These are phyloP conservation scores for Rhodotorula sp. DNA, from an alignment of 1,284 basidiomycete species.

Conservation along the genomic window DNA sequence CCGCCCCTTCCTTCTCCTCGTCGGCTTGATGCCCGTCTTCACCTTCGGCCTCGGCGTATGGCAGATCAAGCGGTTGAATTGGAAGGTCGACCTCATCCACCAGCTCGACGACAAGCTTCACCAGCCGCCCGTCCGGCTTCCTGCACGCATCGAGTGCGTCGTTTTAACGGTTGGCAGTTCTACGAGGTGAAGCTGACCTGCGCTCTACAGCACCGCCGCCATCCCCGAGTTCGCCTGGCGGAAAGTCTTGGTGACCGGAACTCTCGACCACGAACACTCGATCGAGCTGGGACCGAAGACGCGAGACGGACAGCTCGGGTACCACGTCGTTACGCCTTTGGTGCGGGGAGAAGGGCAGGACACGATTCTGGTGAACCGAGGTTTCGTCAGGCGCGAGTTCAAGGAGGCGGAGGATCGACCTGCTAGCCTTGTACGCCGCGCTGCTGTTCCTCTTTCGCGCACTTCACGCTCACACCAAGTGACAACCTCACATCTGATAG, in stretches of 20 bases:
- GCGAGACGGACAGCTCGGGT: conserved; percentile 80
- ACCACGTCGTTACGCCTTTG: conserved; percentile 81
- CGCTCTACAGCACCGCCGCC: conserved; percentile 51
- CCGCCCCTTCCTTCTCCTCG: conserved; percentile 59
- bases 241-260: conserved; percentile 73
- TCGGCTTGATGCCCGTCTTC: conserved; percentile 84
- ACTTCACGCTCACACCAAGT: not conserved
- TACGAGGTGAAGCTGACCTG: not conserved
- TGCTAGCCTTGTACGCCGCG: conserved; percentile 39
- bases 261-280: conserved; percentile 69
- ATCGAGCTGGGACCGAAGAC: conserved; percentile 84
- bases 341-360: conserved; percentile 60
- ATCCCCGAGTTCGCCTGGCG: conserved; percentile 84
- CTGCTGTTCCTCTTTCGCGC: not conserved
- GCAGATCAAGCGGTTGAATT: conserved; percentile 85
- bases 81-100: conserved; percentile 93
- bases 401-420: conserved; percentile 52
- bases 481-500: conserved; percentile 11
- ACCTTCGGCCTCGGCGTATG: conserved; percentile 90
- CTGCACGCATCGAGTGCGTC: conserved; percentile 77
- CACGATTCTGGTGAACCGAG: conserved; percentile 79
- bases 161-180: no score
- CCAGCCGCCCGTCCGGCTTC: conserved; percentile 73
- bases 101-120: conserved; percentile 89
- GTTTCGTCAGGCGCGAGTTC: conserved; percentile 65